Evolutionary conservation across 2,329 filamentous ascomycete genomes (phyloP), one percentile per base, ranked within the genome.

Genomic region (Apiospora phragmitis): DNA sequence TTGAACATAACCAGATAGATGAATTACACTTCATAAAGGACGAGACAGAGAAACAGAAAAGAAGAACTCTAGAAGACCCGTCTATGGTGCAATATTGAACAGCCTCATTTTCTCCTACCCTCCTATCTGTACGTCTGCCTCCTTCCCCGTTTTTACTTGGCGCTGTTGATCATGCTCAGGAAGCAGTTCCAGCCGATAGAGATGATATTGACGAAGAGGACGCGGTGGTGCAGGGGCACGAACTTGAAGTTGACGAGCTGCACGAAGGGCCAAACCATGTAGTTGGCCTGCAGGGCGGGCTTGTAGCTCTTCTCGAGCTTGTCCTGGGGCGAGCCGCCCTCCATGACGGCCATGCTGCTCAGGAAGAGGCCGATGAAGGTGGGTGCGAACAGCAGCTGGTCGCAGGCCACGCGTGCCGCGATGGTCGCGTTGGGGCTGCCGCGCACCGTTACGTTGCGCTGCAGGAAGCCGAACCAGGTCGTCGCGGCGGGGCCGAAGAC

Each of bases 401-500:
- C 95, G 74, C 88, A 87, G 35, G 89, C 90, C 72, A 97, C 94
- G 75, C 94, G 92, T 35, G 94, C 92, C 68, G 91, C 81, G 72
- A 93, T 93, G 77, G 94, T 94, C 70, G 87, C 82, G 78, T 91
- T 92, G 75, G 87, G 87, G 77, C 88, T 89, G 59, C 86, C 84
- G 71, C 94, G 86, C 70, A 83, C 83, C 75, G 97, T 88, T 75
- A 97, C 88, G 74, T 90, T 87, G 71, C 88, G 88, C 77, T 93
- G 90, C 70, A 98, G 90, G 81, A 97, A 88, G 72, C 87, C 86
- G 86, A 93, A 97, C 95, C 95, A 98, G 68, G 89, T 93, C 12
- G 94, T 94, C 8, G 94, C 95, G 32, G 91, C 92, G 68, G 95
- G 95, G 43, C 95, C 95, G 82, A 98, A 98, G 81, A 97, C 85